A percentile compares a stretch with the other conserved stretches of the same genome.
Evolutionary conservation across 2,329 filamentous ascomycete species (phyloP).

Genomic region (Trichothecium sympodiale): DNA sequence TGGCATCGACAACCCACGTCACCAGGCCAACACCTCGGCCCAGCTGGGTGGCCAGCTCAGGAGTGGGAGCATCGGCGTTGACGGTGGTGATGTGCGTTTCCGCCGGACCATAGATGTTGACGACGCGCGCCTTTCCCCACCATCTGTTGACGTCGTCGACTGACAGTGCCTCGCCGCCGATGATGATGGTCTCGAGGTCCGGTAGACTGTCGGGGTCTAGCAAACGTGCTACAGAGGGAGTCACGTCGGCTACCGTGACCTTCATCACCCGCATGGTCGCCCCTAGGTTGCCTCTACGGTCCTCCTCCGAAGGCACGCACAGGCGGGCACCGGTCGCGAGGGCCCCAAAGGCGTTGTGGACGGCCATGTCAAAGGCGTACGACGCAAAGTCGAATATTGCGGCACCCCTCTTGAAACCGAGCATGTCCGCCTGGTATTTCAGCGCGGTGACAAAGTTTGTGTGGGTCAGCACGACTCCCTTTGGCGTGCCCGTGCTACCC

Average conservation of each 20-base stretch:
- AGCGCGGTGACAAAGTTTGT: conserved; percentile 8
- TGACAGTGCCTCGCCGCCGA: conserved; percentile 4
- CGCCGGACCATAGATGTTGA: conserved; percentile 30
- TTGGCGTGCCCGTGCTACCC: conserved; percentile 38
- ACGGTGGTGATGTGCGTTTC: conserved; percentile 12
- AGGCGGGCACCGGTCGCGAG: conserved; percentile 6
- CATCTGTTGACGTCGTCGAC: neutral
- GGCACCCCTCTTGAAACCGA: neutral
- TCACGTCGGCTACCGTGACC: conserved; percentile 1
- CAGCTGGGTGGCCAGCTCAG: conserved; percentile 4
- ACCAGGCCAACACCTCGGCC: conserved; percentile 5
- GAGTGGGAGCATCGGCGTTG: neutral
- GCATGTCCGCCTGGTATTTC: conserved; percentile 6
- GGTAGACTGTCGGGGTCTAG: conserved; percentile 4
- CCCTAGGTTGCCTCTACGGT: conserved; percentile 2
- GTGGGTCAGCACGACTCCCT: conserved; percentile 15
- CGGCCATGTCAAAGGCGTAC: conserved; percentile 5
- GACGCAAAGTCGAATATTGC: conserved; percentile 6
- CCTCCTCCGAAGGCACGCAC: conserved; percentile 5
- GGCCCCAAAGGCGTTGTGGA: conserved; percentile 3
- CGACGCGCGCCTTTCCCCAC: conserved; percentile 7
- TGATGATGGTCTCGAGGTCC: conserved; percentile 3
- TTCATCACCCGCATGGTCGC: conserved; percentile 1
- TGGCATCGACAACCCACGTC: conserved; percentile 27
- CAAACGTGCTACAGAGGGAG: neutral